These are phyloP conservation scores for Phytophthora palmivora DNA, from an alignment of 352 stramenopile species.

Conservation along the genomic window DNA sequence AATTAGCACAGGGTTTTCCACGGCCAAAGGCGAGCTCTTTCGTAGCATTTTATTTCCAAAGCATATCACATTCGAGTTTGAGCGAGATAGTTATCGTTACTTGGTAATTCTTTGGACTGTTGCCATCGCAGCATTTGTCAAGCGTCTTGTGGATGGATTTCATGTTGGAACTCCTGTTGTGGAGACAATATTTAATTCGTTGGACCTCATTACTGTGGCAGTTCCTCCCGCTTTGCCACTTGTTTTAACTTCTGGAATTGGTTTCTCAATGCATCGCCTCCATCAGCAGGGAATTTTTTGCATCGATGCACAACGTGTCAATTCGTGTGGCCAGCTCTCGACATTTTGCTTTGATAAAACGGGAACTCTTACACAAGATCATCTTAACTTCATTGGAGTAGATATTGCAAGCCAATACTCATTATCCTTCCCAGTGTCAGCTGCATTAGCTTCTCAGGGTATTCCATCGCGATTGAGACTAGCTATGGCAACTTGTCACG, in stretches of 20 bases:
- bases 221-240: conserved; percentile 65
- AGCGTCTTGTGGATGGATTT: conserved; percentile 41
- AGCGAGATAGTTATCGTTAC: conserved; percentile 75
- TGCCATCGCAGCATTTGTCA: conserved; percentile 60
- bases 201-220: conserved; percentile 73
- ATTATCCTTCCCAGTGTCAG: too few species aligned
- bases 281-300: conserved; percentile 54
- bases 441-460: neutral
- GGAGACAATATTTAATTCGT: conserved; percentile 49
- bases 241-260: conserved; percentile 61
- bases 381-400: conserved; percentile 42
- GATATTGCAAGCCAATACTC: conserved; percentile 11
- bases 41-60: conserved; percentile 71
- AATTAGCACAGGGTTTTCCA: conserved; percentile 63
- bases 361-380: conserved; percentile 55
- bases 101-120: conserved; percentile 50
- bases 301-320: conserved; percentile 66
- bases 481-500: conserved; percentile 60
- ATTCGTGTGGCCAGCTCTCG: conserved; percentile 53
- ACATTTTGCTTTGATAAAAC: conserved; percentile 77
- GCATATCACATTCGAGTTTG: conserved; percentile 62
- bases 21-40: conserved; percentile 68
- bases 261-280: conserved; percentile 57
- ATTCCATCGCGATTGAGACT: conserved; percentile 30
- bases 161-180: conserved; percentile 25